Evolutionary conservation across 2,329 filamentous ascomycete species (phyloP).

Genomic region (Acephala macrosclerotiorum): DNA sequence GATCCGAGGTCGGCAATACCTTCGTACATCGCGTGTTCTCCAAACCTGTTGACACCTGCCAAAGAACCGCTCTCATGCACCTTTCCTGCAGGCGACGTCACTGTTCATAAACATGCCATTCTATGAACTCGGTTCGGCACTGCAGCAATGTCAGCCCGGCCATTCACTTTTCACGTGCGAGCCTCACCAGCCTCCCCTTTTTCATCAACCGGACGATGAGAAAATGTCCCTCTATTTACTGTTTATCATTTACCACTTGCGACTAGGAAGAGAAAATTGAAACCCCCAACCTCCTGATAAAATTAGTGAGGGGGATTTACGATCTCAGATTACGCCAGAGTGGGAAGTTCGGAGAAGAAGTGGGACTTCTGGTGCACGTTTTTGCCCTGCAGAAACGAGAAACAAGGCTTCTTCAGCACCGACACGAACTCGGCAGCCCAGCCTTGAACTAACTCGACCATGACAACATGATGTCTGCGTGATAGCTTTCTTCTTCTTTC

Average conservation of each 20-base stretch:
- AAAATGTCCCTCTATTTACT: neutral
- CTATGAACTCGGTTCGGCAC: neutral
- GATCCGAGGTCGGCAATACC: no score
- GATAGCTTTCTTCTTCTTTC: neutral
- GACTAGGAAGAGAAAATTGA: neutral
- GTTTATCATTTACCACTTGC: neutral
- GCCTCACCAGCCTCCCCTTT: neutral
- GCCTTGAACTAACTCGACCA: neutral
- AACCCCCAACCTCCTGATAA: neutral
- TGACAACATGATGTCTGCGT: constrained; percentile 5
- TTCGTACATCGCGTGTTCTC: neutral
- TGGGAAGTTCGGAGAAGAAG: constrained; percentile 5
- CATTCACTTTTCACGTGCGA: neutral
- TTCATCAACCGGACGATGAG: neutral
- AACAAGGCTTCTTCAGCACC: neutral
- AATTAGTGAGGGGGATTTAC: neutral
- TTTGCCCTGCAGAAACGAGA: neutral
- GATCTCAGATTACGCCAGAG: neutral
- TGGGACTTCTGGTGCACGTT: neutral
- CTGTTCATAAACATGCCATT: constrained; percentile 6
- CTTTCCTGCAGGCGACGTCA: constrained; percentile 1
- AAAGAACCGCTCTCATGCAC: neutral
- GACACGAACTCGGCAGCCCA: neutral
- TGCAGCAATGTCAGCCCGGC: neutral
- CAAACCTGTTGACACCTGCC: neutral